These are phyloP conservation scores for Cyberlindnera petersonii DNA, from an alignment of 805 yeast genomes.

Conservation along the genomic window DNA sequence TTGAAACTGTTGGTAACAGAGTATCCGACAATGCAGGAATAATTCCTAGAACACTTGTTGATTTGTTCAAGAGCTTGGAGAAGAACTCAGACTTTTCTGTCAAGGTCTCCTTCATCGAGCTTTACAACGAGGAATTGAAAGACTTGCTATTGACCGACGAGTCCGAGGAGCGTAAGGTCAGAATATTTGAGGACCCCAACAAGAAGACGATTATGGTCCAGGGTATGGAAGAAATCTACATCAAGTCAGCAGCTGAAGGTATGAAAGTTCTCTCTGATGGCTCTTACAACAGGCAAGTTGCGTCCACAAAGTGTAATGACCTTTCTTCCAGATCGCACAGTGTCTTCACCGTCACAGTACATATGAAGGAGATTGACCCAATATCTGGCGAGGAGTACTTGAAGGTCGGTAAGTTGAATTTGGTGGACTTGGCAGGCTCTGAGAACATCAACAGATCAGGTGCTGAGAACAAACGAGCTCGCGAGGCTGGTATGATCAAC, in stretches of 20 bases:
- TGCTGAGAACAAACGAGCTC: constrained; percentile 75
- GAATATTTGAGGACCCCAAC: constrained; percentile 46
- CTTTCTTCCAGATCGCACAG: constrained; percentile 77
- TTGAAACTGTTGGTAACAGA: constrained; percentile 37
- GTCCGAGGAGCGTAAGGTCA: constrained; percentile 42
- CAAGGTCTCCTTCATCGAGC: constrained; percentile 70
- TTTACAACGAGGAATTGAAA: constrained; percentile 75
- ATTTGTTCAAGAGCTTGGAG: constrained; percentile 49
- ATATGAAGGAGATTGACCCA: constrained; percentile 46
- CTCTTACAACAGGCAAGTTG: constrained; percentile 61
- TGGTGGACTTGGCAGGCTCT: constrained; percentile 94
- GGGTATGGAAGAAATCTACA: constrained; percentile 53
- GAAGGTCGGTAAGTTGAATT: constrained; percentile 63
- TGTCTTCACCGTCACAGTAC: constrained; percentile 65
- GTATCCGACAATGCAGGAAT: constrained; percentile 52
- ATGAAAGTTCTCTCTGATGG: constrained; percentile 52
- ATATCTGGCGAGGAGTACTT: constrained; percentile 46
- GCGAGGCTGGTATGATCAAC: constrained; percentile 89
- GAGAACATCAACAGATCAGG: constrained; percentile 85
- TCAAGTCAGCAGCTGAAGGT: constrained; percentile 49
- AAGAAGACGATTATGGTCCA: constrained; percentile 47
- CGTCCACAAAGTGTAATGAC: constrained; percentile 75
- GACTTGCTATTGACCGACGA: constrained; percentile 49
- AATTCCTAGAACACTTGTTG: constrained; percentile 54
- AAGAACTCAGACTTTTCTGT: constrained; percentile 52